These are phyloP conservation scores for Lactarius sanguifluus DNA, from an alignment of 768 basidiomycete species.

Conservation along the genomic window DNA sequence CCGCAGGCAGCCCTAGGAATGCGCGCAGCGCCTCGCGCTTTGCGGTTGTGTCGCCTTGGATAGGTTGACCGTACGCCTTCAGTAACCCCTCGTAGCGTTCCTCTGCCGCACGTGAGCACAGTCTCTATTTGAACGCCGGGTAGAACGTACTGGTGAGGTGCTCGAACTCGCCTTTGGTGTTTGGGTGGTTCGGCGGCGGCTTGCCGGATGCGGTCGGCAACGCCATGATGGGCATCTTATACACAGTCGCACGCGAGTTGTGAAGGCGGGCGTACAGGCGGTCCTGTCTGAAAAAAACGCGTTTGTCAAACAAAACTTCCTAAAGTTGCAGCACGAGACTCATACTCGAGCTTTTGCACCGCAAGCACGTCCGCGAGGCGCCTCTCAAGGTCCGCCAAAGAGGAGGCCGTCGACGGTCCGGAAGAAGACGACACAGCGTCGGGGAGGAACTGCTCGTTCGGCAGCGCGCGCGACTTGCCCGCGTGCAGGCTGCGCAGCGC, in stretches of 20 bases:
- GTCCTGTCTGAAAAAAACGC: conserved; percentile 35
- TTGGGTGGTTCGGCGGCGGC: conserved; percentile 39
- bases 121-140: no score
- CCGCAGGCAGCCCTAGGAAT: conserved; percentile 35
- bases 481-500: conserved; percentile 29
- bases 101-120: conserved; percentile 32
- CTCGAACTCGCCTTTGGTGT: conserved; percentile 45
- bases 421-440: not conserved
- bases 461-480: conserved; percentile 2
- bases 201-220: conserved; percentile 39
- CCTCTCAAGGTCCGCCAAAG: conserved; percentile 39
- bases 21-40: conserved; percentile 41
- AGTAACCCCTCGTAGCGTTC: conserved; percentile 44
- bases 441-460: not conserved
- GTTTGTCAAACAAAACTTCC: no score
- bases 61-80: conserved; percentile 37
- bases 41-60: conserved; percentile 43
- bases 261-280: conserved; percentile 41
- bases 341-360: conserved; percentile 38
- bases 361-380: conserved; percentile 38
- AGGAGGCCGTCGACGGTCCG: conserved; percentile 2
- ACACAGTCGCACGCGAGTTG: conserved; percentile 38
- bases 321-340: no score
- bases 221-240: conserved; percentile 37
- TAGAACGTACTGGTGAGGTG: conserved; percentile 44